These are phyloP conservation scores for Yamadazyma buinensis DNA, from an alignment of 1,139 yeast species.

Conservation along the genomic window DNA sequence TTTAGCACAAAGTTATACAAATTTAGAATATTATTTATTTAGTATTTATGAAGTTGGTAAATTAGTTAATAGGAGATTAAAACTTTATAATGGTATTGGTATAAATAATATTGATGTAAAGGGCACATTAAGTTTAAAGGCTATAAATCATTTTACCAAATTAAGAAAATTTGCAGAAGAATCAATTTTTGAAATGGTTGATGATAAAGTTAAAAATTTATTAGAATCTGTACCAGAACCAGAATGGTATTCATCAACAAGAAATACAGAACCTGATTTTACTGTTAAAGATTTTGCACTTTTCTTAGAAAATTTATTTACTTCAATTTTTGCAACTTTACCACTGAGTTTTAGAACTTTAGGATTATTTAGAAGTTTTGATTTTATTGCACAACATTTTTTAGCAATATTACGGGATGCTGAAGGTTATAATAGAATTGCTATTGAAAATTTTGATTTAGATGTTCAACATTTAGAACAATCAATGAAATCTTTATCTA, in stretches of 20 bases:
- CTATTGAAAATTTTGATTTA: constrained; percentile 42
- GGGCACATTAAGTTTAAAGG: constrained; percentile 38
- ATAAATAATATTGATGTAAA: constrained; percentile 37
- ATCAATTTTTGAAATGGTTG: constrained; percentile 76
- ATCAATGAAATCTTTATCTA: constrained; percentile 27
- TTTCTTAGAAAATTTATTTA: constrained; percentile 80
- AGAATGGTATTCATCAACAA: constrained; percentile 54
- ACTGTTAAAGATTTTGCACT: constrained; percentile 84
- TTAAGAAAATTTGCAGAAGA: constrained; percentile 77
- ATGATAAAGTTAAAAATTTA: constrained; percentile 71
- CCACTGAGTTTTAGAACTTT: constrained; percentile 77
- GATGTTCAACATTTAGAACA: constrained; percentile 40
- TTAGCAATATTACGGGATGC: constrained; percentile 56
- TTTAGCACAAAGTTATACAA: constrained; percentile 82
- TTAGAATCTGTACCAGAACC: constrained; percentile 84
- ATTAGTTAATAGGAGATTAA: constrained; percentile 36
- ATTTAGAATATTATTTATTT: constrained; percentile 77
- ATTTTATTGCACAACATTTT: constrained; percentile 73
- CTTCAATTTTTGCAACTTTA: constrained; percentile 78
- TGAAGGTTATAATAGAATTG: constrained; percentile 32
- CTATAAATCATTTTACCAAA: constrained; percentile 49
- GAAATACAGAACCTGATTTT: constrained; percentile 62
- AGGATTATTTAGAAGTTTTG: constrained; percentile 81
- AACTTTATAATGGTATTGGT: constrained; percentile 55
- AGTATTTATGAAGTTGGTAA: constrained; percentile 57